phyloP scores from a whole-genome alignment of 768 basidiomycete species.

The Leccinum barrowsii region DNA sequence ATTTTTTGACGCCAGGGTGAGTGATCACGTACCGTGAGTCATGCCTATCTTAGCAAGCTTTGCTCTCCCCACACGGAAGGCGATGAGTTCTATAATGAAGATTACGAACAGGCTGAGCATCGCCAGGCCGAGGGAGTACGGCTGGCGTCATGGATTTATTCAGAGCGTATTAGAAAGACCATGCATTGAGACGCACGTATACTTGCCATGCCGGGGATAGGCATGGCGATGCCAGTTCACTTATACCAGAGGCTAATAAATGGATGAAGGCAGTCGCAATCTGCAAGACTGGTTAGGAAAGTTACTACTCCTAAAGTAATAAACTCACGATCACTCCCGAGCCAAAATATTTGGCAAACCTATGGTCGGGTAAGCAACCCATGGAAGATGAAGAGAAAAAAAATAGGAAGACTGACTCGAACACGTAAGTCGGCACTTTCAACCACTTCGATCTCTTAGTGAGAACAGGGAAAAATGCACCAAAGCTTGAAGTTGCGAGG shows the following conservation, averaged over 20 bases:
- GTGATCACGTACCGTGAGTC: constrained; percentile 45
- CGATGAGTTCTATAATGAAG: constrained; percentile 81
- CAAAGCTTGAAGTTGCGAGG: constrained; percentile 52
- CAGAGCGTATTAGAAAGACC: not conserved
- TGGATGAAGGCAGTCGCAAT: constrained; percentile 91
- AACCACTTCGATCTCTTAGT: constrained; percentile 50
- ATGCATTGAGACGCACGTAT: constrained; percentile 52
- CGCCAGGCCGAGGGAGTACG: constrained; percentile 78
- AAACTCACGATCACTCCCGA: constrained; percentile 77
- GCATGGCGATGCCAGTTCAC: constrained; percentile 68
- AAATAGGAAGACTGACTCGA: constrained; percentile 54
- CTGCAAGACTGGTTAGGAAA: constrained; percentile 33
- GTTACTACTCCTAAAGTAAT: not conserved
- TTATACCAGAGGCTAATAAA: constrained; percentile 71
- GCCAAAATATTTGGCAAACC: constrained; percentile 88
- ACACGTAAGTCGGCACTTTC: constrained; percentile 38
- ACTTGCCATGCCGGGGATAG: constrained; percentile 63
- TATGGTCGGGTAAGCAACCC: constrained; percentile 25
- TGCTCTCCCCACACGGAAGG: constrained; percentile 81
- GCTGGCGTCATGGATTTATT: constrained; percentile 40
- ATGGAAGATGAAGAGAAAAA: not conserved
- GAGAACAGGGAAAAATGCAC: constrained; percentile 71
- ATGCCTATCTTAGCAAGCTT: constrained; percentile 67
- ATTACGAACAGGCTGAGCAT: constrained; percentile 79
- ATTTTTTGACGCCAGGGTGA: not conserved